These are phyloP conservation scores for Scedosporium dehoogii DNA, from an alignment of 2,329 filamentous ascomycete species.

Conservation along the genomic window DNA sequence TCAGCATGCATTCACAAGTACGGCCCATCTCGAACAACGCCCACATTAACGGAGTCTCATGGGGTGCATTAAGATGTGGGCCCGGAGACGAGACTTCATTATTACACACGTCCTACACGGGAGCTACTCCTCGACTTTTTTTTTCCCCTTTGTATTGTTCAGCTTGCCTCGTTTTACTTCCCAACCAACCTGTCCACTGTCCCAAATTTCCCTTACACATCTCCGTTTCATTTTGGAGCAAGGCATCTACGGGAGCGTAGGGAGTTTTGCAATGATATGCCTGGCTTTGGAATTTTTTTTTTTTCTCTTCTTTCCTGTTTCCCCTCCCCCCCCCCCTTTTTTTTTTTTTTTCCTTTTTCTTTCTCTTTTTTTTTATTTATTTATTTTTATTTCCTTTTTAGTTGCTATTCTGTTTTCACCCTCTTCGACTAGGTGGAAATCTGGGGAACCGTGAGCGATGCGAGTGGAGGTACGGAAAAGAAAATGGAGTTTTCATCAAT, in stretches of 20 bases:
- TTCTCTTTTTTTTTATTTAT: background rate
- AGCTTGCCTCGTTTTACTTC: background rate
- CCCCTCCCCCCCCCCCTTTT: background rate
- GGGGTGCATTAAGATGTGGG: no score
- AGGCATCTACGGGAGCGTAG: background rate
- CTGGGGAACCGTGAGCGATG: background rate
- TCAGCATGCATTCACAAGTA: background rate
- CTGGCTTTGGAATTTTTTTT: background rate
- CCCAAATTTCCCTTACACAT: background rate
- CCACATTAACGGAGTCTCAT: background rate
- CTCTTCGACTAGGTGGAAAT: no score
- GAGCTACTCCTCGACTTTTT: background rate
- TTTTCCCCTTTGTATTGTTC: conserved; percentile 2
- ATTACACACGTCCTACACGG: background rate
- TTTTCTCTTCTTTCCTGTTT: background rate
- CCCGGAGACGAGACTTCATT: background rate
- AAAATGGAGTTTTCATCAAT: background rate
- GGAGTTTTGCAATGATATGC: background rate
- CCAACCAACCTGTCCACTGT: background rate
- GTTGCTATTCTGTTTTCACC: no score
- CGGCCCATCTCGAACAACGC: background rate
- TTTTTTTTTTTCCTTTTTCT: background rate
- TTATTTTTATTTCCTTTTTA: no score
- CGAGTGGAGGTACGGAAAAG: background rate
- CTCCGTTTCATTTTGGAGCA: background rate